These are phyloP conservation scores for Annulohypoxylon stygium DNA, from an alignment of 495 filamentous ascomycete species.

Conservation along the genomic window DNA sequence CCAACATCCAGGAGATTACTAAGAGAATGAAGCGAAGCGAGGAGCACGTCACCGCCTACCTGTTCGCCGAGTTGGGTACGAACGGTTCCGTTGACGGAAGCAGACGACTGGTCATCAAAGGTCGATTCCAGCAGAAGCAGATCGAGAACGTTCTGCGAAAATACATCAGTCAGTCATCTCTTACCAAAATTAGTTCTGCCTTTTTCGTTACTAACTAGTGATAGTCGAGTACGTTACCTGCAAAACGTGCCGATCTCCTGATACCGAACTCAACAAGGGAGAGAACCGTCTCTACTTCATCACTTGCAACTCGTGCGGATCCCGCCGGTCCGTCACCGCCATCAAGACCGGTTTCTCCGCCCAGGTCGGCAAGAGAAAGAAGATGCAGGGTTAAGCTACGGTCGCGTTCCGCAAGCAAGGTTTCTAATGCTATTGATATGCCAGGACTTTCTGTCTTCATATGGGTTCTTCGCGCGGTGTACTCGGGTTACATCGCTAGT, in stretches of 20 bases:
- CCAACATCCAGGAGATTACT: conserved; percentile 94
- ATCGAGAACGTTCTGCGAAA: conserved; percentile 94
- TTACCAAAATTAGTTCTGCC: not conserved
- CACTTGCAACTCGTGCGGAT: conserved; percentile 74
- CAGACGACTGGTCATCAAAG: conserved; percentile 96
- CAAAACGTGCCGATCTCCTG: conserved; percentile 94
- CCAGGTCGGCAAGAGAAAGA: conserved; percentile 95
- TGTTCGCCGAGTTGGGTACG: conserved; percentile 98
- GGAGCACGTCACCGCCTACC: conserved; percentile 95
- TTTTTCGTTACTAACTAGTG: conserved; percentile 30
- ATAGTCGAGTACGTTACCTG: conserved; percentile 97
- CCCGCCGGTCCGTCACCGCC: conserved; percentile 89
- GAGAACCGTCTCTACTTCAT: conserved; percentile 89
- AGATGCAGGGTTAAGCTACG: conserved; percentile 60
- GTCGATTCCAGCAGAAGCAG: conserved; percentile 98
- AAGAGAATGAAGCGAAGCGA: conserved; percentile 92
- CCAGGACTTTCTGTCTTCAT: conserved; percentile 11
- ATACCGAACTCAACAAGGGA: conserved; percentile 97
- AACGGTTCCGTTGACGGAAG: conserved; percentile 93
- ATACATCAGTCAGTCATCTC: conserved; percentile 82
- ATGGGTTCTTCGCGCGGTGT: conserved; percentile 15
- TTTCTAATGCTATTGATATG: not conserved
- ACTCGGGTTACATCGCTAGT: conserved; percentile 14
- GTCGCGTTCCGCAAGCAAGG: conserved; percentile 10
- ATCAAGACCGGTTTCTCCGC: conserved; percentile 99